phyloP scores from a whole-genome alignment of 2,329 filamentous ascomycete species.

The Neodidymelliopsis sp. region DNA sequence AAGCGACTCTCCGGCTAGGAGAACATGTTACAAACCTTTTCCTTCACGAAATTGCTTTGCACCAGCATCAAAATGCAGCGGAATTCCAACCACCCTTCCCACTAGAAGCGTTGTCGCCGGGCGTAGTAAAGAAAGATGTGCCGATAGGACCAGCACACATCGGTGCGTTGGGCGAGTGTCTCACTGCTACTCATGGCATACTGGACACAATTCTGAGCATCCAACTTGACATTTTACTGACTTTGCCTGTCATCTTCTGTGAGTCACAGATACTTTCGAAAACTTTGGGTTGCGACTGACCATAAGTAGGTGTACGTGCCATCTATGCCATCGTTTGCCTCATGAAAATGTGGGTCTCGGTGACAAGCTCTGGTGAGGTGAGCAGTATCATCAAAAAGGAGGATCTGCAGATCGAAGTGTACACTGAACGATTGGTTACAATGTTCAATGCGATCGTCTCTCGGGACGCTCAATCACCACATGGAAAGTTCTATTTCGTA shows the following conservation, averaged over 20 bases:
- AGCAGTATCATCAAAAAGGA: constrained; percentile 58
- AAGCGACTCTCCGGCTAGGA: constrained; percentile 52
- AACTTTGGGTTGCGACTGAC: constrained; percentile 24
- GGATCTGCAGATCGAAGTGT: constrained; percentile 56
- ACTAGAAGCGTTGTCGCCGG: constrained; percentile 50
- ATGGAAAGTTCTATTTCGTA: constrained; percentile 58
- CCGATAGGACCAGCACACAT: constrained; percentile 57
- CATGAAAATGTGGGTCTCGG: constrained; percentile 67
- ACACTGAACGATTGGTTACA: constrained; percentile 55
- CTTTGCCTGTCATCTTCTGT: constrained; percentile 57
- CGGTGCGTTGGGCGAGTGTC: constrained; percentile 56
- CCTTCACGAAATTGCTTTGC: constrained; percentile 60
- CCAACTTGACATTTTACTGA: constrained; percentile 53
- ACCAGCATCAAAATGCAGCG: constrained; percentile 52
- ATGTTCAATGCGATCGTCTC: constrained; percentile 55
- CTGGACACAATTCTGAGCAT: constrained; percentile 59
- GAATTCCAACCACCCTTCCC: constrained; percentile 57
- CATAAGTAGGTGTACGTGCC: constrained; percentile 56
- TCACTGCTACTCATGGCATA: constrained; percentile 56
- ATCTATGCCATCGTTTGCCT: constrained; percentile 65
- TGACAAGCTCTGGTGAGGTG: constrained; percentile 58
- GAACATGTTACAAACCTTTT: constrained; percentile 59
- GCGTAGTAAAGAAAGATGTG: constrained; percentile 48
- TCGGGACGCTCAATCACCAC: constrained; percentile 51
- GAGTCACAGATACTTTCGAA: constrained; percentile 16